Base-by-base conservation (phyloP, 1,284 basidiomycete species). In the Ustilago hordei region DNA sequence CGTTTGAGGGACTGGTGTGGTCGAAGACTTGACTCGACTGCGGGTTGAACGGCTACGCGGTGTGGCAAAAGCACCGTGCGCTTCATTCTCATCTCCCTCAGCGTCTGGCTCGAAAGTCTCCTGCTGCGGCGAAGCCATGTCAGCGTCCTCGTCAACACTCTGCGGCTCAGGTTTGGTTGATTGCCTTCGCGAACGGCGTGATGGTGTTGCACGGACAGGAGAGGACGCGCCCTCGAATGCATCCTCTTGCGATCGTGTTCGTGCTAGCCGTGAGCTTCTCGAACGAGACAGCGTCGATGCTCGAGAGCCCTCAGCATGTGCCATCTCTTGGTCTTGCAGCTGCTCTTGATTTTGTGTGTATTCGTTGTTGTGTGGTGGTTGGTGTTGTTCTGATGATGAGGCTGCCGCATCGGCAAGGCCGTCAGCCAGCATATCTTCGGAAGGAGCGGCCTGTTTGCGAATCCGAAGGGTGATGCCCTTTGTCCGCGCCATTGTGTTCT, bases 401-500 rank as follows among this genome's bases (percentile, higher is more conserved):
- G 36, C 19, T 43, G 43, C 19, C 57, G 50, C 57, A 23, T 45
- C 23, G 4, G 56, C 43, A 39, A 28, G 12, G 4, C 56, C 48
- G 28, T 52, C n/a, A n/a, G 38, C 9, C 19, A 54, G 15, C 43
- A 57, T 59, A 41, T 67, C 68, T 8, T 67, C 61, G 31, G 47
- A 48, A 11, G 38, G 41, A 15, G 54, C 54, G 3, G 58, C 41
- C n/a, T 56, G 50, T 53, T 72, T 73, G 56, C 75, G 75, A 5
- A 78, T 67, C 52, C 67, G 61, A 35, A 78, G 54, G 4, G 70
- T 74, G 67, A 78, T 78, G 3, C 70, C 67, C 48, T 76, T 76
- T 15, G 74, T 76, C 32, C 74, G 47, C 5, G 74, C 74, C 74
- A 76, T 76, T 28, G 31, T 32, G 48, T 36, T 47, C 11, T 19